Evolutionary conservation across 441 rosid genomes (phyloP), one percentile per base, ranked within the genome.

Genomic region (Gossypium davidsonii): DNA sequence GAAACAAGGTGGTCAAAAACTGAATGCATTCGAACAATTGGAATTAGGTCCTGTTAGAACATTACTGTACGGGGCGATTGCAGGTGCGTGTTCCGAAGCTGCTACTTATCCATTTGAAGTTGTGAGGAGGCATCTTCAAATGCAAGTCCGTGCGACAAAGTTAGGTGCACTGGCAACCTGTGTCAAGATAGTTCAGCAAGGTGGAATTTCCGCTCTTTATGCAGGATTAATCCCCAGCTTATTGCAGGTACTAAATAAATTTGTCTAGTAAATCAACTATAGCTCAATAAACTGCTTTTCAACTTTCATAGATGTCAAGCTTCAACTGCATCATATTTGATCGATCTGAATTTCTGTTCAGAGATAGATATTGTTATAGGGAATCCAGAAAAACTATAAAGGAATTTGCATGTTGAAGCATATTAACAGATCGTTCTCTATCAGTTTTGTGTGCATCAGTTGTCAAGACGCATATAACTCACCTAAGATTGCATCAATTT

Each of bases 11-110:
- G 91, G 84, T 1, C 80, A 83, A 68, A 91, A 88, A 51, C 79
- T 91, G 17, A 93, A 83, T 70, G 93, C 86, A n/a, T 79, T 91
- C 52, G 94, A 91, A 25, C 93, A 91, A 69, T 76, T 91, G 34
- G 98, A 91, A 81, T 81, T 91, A 84, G 97, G 94, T 65, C 82
- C 97, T 14, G 4, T 83, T 67, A 89, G 93, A 80, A 93, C 98
- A 71, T 79, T 93, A 83, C 80, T 93, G 15, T 90, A 90, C 25
- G 97, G 98, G 69, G 98, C 98, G 56, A 81, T 91, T 12, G 90
- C 97, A 1, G 96, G 98, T 44, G 94, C 89, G 23, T 93, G 98
- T 76, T 86, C 97, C 28, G 98, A 93, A 85, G 97, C 98, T 64
- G 88, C 92, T 21, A 93, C 97, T 2, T 93, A 93, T 74, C 97